Evolutionary conservation across 768 basidiomycete species (phyloP), one percentile per base, ranked within the genome.

Genomic region (Agrocybe chaxingu): DNA sequence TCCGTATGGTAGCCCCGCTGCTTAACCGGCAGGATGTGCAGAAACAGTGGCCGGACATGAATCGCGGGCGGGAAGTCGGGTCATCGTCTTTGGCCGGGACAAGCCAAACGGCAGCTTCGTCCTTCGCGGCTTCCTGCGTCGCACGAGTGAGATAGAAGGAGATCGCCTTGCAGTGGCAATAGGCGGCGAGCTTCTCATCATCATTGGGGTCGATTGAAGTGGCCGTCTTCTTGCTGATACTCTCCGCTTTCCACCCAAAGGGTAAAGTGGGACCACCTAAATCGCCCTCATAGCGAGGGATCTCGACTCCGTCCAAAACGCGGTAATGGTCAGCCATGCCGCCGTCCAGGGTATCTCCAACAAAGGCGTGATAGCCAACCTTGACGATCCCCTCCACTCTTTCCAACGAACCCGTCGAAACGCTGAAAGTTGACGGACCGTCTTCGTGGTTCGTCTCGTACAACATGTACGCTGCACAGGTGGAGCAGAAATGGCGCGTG

Each of bases 281-380:
- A 12, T 47, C 51, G 7, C 47, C 42, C 5, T 42, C 46, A 40
- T 61, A 60, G 39, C 62, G 47, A 3, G 56, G 51, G 5, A 66
- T 36, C 19, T 57, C 45, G 4, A 51, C 43, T 24, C 24, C 24
- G 2, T 24, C 24, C 24, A 24, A 24, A 5, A 24, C n/a, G 5
- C 55, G n/a, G 13, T 55, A 54, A 45, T 58, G 57, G 40, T 63
- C 54, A 4, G 60, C 53, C 2, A 64, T 3, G 12, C 63, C 62
- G 4, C 65, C 65, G 30, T 66, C 63, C 18, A 55, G 35, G 0
- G 65, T 64, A 33, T 59, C 52, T 8, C 29, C 53, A 24, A 66
- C 49, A 35, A 51, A 60, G 11, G 50, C 50, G 46, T 66, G 65
- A 42, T 50, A 51, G 7, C 55, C 57, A 3, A 59, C 53, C 13